A percentile compares a stretch with the other conserved stretches of the same genome.
Evolutionary conservation across 495 filamentous ascomycete species (phyloP).

Genomic region (Tuber indicum): DNA sequence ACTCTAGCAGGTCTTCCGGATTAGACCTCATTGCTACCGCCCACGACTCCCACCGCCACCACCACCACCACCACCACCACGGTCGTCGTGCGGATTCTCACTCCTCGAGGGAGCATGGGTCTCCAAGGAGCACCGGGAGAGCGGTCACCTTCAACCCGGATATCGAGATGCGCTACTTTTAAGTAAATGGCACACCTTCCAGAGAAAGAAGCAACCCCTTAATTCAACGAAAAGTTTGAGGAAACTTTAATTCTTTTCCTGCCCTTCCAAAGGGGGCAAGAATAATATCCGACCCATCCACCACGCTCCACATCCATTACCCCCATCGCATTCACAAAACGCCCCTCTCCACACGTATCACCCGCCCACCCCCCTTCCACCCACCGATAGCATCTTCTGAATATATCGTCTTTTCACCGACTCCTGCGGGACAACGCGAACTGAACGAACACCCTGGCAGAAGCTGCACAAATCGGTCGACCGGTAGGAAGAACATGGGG

Average conservation of each 20-base stretch:
- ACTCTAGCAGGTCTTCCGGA: conserved; percentile 21
- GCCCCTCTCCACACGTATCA: not conserved
- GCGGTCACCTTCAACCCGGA: conserved; percentile 34
- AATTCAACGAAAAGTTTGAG: not conserved
- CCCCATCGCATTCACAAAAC: conserved; percentile 6
- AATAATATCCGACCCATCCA: conserved; percentile 12
- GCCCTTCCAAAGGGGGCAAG: conserved; percentile 10
- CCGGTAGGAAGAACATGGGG: conserved; percentile 14
- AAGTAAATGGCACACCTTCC: conserved; percentile 16
- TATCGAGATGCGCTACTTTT: conserved; percentile 35
- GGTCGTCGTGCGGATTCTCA: conserved; percentile 11
- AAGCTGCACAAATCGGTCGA: conserved; percentile 6
- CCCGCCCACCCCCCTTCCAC: conserved; percentile 16
- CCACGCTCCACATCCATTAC: conserved; percentile 3
- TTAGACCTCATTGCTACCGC: conserved; percentile 16
- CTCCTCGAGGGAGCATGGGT: conserved; percentile 14
- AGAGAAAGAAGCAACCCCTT: not conserved
- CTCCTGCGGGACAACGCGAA: conserved; percentile 6
- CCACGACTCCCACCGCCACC: conserved; percentile 10
- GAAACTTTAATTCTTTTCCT: conserved; percentile 17
- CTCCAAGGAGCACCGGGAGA: conserved; percentile 14
- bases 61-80: conserved; percentile 11
- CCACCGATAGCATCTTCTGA: conserved; percentile 27
- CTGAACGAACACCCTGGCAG: conserved; percentile 8
- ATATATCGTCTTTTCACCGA: conserved; percentile 12